Base-by-base conservation (phyloP, 495 filamentous ascomycete genomes). In the Daldinia concentrica region DNA sequence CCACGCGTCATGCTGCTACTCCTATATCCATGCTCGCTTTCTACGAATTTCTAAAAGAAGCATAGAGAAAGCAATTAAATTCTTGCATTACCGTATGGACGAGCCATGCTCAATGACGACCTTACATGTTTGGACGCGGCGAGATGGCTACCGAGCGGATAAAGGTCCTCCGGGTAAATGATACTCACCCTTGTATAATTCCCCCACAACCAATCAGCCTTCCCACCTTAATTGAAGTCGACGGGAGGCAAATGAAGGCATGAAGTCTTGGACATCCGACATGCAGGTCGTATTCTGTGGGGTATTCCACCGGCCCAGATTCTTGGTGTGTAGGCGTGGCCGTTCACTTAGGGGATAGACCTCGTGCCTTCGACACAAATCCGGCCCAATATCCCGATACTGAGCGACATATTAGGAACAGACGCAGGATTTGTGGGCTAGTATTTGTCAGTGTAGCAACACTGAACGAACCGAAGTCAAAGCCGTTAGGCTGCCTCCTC, bases 101-200 rank as follows among this genome's bases (percentile, higher is more conserved):
- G 39, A 69, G 39, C 50, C 56, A 58, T 65, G 61, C 62, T 70
- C 24, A 26, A 59, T 63, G 62, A 69, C 66, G 66, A 70, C 66
- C 58, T 66, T 27, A 68, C 64, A 62, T 62, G 17, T 64, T 68
- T 57, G 34, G 68, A 65, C 58, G 52, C 72, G 72, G 68, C 56
- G 68, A 67, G 58, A 66, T 56, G 63, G 59, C 58, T 68, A 68
- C 72, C 72, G 72, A 71, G 68, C 64, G 72, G 67, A n/a, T 74
- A 74, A 71, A 74, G 45, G 30, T 14, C 54, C 43, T 50, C 63
- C 63, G 72, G 72, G 50, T 74, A 67, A 74, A 67, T 61, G 24
- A 14, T 9, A 9, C 17, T 41, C 27, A 58, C 27, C 61, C 61
- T 26, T 45, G 57, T 45, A 69, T 52, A 45, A n/a, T 48, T n/a